phyloP scores from a whole-genome alignment of 139 green algal genomes.

The Chlamydomonas eustigma region DNA sequence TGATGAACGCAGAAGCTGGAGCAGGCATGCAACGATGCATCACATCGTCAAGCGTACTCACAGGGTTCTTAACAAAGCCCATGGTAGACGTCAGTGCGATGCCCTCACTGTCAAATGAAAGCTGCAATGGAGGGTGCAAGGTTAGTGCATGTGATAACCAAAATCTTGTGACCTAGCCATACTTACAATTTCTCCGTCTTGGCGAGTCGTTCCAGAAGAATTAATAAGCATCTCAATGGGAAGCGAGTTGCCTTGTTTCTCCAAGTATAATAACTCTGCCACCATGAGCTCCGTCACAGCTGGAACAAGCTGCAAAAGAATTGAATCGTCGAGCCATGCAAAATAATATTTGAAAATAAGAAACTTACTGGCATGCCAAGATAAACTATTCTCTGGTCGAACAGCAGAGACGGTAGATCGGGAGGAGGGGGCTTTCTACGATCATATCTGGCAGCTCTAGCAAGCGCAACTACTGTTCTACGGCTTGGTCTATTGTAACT shows the following conservation, averaged over 20 bases:
- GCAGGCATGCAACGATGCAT: not conserved
- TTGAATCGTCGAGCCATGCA: not conserved
- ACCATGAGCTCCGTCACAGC: slow-evolving; percentile 98
- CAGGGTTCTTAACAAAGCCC: slow-evolving; percentile 79
- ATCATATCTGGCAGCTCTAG: slow-evolving; percentile 29
- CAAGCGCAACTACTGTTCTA: slow-evolving; percentile 23
- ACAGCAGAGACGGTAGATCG: slow-evolving; percentile 93
- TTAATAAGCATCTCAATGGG: slow-evolving; percentile 98
- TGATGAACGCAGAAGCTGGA: no score
- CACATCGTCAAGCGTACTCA: slow-evolving; percentile 21
- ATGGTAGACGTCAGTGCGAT: slow-evolving; percentile 91
- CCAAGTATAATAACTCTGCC: slow-evolving; percentile 93
- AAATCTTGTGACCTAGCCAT: not conserved
- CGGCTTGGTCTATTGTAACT: slow-evolving; percentile 12
- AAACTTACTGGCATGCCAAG: slow-evolving; percentile 92
- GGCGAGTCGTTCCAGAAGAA: slow-evolving; percentile 74
- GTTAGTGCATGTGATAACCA: not conserved
- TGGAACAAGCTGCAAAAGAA: slow-evolving; percentile 80
- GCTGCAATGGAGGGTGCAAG: slow-evolving; percentile 27
- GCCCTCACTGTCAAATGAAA: slow-evolving; percentile 90
- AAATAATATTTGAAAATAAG: not conserved
- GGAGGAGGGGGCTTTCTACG: slow-evolving; percentile 72
- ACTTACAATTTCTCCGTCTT: slow-evolving; percentile 65
- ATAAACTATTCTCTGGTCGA: slow-evolving; percentile 95
- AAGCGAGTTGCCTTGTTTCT: slow-evolving; percentile 82